Conservation (phyloP, 2,329 filamentous ascomycete genomes). For the Colletotrichum tanaceti region DNA sequence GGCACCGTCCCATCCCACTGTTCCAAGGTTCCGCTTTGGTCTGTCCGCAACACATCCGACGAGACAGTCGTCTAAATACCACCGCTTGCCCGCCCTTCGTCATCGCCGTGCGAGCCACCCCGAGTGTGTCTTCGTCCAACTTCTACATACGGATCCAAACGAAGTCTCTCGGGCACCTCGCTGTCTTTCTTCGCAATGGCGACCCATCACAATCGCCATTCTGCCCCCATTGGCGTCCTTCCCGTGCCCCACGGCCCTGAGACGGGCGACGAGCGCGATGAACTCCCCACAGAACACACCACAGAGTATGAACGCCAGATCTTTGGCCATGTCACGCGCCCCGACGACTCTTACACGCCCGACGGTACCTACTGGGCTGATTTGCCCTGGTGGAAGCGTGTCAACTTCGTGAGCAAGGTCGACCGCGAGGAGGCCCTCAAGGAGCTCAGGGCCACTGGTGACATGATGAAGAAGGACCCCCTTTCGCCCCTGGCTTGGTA, state of each 20-base stretch:
- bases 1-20: slow-evolving; percentile 28
- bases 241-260: slow-evolving; percentile 66
- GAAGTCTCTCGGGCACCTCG: slow-evolving; percentile 9
- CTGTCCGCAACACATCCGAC: slow-evolving; percentile 20
- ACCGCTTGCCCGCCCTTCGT: slow-evolving; percentile 6
- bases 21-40: slow-evolving; percentile 31
- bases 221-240: slow-evolving; percentile 61
- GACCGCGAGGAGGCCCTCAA: slow-evolving; percentile 75
- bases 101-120: slow-evolving; percentile 9
- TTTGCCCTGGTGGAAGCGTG: slow-evolving; percentile 74
- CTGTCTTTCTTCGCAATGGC: slow-evolving; percentile 20
- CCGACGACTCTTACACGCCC: slow-evolving; percentile 86
- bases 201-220: slow-evolving; percentile 52
- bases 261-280: slow-evolving; percentile 62
- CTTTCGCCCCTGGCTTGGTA: slow-evolving; percentile 88
- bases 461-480: slow-evolving; percentile 88
- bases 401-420: slow-evolving; percentile 80
- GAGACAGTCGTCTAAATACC: slow-evolving; percentile 16
- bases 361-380: slow-evolving; percentile 95
- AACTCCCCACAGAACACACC: slow-evolving; percentile 57
- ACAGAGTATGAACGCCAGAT: slow-evolving; percentile 66
- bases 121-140: slow-evolving; percentile 9
- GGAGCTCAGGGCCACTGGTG: slow-evolving; percentile 75
- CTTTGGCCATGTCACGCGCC: slow-evolving; percentile 84
- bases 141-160: slow-evolving; percentile 6